Percentiles rank a stretch among this genome's conserved stretches.
These are phyloP conservation scores for Spongospora subterranea DNA, from an alignment of 208 protist genomes.

Conservation along the genomic window DNA sequence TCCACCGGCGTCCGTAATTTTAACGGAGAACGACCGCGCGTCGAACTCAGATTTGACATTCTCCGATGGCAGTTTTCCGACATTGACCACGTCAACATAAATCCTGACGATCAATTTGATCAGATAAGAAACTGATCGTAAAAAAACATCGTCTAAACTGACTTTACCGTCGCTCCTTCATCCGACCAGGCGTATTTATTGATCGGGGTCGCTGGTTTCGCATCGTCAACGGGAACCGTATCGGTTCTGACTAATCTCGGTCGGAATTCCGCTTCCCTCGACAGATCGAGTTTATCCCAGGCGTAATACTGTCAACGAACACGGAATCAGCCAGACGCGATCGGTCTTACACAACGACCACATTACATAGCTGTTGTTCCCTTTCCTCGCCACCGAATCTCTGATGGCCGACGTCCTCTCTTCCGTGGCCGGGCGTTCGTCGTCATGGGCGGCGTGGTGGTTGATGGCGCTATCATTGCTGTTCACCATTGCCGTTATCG, in stretches of 20 bases:
- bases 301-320: conserved; percentile 31
- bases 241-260: not conserved
- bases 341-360: not conserved
- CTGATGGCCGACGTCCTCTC: not conserved
- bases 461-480: too few species aligned
- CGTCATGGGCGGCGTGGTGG: too few species aligned
- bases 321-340: not conserved
- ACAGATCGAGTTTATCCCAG: conserved; percentile 49
- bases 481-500: too few species aligned
- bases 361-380: conserved; percentile 17
- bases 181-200: conserved; percentile 48
- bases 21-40: not conserved
- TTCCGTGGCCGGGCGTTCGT: too few species aligned
- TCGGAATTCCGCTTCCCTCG: not conserved
- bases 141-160: not conserved
- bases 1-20: not conserved
- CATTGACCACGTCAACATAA: conserved; percentile 25
- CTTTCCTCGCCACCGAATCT: conserved; percentile 29
- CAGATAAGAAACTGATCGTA: not conserved
- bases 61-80: not conserved
- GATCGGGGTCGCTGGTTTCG: not conserved
- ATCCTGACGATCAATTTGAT: not conserved
- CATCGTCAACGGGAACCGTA: not conserved
- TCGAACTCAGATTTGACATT: conserved; percentile 29
- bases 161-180: conserved; percentile 22